A percentile compares a stretch with the other conserved stretches of the same genome.
phyloP scores from a whole-genome alignment of 768 basidiomycete genomes.

The Leucocoprinus birnbaumii region DNA sequence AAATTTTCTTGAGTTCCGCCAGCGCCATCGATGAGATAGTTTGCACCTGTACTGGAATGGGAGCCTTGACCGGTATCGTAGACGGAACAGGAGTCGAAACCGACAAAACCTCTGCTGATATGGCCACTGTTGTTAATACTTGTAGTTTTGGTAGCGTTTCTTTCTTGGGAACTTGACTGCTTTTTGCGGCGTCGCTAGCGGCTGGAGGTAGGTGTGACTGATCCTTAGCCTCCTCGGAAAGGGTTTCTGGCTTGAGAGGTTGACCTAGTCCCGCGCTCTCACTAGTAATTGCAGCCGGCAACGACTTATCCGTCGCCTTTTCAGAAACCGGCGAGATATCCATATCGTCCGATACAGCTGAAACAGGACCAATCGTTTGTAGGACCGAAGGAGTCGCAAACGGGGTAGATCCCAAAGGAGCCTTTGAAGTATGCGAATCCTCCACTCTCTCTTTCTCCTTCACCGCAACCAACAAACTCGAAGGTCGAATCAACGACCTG shows the following conservation, averaged over 20 bases:
- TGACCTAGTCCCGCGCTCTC: not conserved
- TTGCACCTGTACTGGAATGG: not conserved
- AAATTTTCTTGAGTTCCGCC: not conserved
- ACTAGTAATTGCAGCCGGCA: not conserved
- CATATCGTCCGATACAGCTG: not conserved
- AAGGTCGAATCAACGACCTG: no score
- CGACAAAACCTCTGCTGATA: not conserved
- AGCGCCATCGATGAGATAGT: slow-evolving; percentile 1
- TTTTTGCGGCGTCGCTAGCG: no score
- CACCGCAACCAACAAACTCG: not conserved
- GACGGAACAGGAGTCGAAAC: not conserved
- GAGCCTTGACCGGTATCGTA: not conserved
- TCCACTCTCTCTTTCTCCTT: not conserved
- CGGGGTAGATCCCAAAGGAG: no score
- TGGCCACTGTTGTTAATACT: no score
- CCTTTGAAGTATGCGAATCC: not conserved
- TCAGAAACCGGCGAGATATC: not conserved
- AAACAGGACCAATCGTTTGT: no score
- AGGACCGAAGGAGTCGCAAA: no score
- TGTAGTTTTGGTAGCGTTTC: not conserved
- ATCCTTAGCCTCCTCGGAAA: not conserved
- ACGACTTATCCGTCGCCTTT: not conserved
- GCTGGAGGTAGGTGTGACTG: not conserved
- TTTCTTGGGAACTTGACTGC: not conserved
- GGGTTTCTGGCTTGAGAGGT: not conserved